Base-by-base conservation (phyloP, 2,329 filamentous ascomycete genomes). In the Diaporthe vexans region DNA sequence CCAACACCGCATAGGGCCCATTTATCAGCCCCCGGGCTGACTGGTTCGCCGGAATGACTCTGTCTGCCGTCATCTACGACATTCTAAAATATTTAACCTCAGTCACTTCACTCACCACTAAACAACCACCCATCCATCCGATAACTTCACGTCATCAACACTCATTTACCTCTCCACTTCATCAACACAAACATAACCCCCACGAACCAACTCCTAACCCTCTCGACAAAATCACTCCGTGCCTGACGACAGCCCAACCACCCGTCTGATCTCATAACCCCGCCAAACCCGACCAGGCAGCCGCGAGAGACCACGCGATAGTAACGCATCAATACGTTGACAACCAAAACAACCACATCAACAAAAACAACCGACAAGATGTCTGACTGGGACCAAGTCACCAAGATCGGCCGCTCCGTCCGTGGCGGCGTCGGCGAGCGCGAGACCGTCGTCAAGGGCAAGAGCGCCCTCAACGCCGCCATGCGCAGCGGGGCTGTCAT, bases 361-460 rank as follows among this genome's bases (percentile, higher is more conserved):
- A 75, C 73, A 81, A 75, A 72, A 81, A 79, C 76, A 79, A 85
- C 79, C 79, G 90, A 91, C 92, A 92, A 81, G 70, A 91, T 93
- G 90, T 84, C 86, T 79, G 84, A 97, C 81, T 98, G 96, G 95
- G 94, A 98, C 80, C 85, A 87, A 79, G 91, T 94, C 79, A 97
- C 95, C 86, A 97, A 97, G 90, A 98, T 99, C 82, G 97, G 97
- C 82, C 94, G 91, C 91, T 96, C 94, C 86, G 90, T 90, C 81
- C 91, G 92, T 81, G 90, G 92, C 78, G 93, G 92, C 79, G 89
- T 85, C 74, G 84, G 83, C 72, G 87, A 91, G 78, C 94, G 94
- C 79, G 95, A 98, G 89, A 97, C 93, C 4, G 95, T 98, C 79
- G 90, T 98, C 83, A 93, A 94, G 83, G 94, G 96, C 82, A 95